phyloP scores from a whole-genome alignment of 1,284 basidiomycete species.

The Microbotryum violaceum region DNA sequence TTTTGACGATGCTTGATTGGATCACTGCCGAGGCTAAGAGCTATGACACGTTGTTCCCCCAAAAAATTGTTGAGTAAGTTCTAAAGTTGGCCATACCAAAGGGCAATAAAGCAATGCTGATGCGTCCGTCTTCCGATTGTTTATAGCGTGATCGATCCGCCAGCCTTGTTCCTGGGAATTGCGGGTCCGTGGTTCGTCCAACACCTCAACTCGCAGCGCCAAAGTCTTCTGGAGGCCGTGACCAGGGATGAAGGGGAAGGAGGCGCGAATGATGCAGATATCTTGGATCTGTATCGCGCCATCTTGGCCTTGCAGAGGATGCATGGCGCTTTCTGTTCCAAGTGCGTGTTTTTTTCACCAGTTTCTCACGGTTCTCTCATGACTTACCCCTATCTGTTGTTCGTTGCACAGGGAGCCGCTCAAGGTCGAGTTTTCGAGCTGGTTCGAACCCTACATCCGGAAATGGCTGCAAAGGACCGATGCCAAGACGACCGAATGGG shows the following conservation, averaged over 20 bases:
- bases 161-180: slow-evolving; percentile 52
- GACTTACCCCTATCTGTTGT: background rate
- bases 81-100: background rate
- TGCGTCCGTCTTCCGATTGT: background rate
- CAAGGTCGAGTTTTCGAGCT: slow-evolving; percentile 24
- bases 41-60: slow-evolving; percentile 74
- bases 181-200: slow-evolving; percentile 69
- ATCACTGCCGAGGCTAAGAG: slow-evolving; percentile 76
- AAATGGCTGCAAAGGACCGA: slow-evolving; percentile 88
- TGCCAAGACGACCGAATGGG: slow-evolving; percentile 87
- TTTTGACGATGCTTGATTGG: slow-evolving; percentile 76
- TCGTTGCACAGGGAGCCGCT: slow-evolving; percentile 15
- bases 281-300: slow-evolving; percentile 74
- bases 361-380: background rate
- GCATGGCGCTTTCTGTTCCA: slow-evolving; percentile 69
- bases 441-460: slow-evolving; percentile 77
- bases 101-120: background rate
- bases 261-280: slow-evolving; percentile 74
- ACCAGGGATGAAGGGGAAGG: slow-evolving; percentile 57
- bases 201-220: slow-evolving; percentile 65
- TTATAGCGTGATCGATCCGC: slow-evolving; percentile 19
- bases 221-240: slow-evolving; percentile 42
- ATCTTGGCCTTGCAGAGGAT: slow-evolving; percentile 65
- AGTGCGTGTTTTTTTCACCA: slow-evolving; percentile 47
- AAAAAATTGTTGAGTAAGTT: slow-evolving; percentile 67